Conservation (phyloP, 1,284 basidiomycete species). For the Porogramme epimiltina region DNA sequence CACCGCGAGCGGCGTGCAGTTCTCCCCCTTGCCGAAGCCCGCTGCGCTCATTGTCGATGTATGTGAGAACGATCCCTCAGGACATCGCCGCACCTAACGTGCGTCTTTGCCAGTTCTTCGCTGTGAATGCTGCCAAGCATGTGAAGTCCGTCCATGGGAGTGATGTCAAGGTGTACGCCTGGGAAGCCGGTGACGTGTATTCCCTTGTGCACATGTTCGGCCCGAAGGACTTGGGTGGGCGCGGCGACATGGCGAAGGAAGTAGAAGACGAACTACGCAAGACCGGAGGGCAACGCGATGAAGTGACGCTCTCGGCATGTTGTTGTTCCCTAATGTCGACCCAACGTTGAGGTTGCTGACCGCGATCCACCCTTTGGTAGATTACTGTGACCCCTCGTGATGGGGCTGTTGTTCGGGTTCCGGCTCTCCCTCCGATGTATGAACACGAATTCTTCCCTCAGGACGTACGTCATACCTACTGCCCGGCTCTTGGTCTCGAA, state of each 20-base stretch:
- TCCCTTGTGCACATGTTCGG: conserved; percentile 15
- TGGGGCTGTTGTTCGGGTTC: conserved; percentile 15
- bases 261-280: too few species aligned
- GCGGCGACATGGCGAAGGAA: conserved; percentile 6
- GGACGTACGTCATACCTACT: conserved; percentile 10
- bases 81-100: too few species aligned
- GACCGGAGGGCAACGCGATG: too few species aligned
- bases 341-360: too few species aligned
- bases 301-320: conserved; percentile 10
- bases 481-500: neutral
- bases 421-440: conserved; percentile 24
- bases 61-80: too few species aligned
- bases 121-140: conserved; percentile 3
- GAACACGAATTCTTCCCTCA: conserved; percentile 27
- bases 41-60: conserved; percentile 1
- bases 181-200: conserved; percentile 13
- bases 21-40: neutral
- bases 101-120: conserved; percentile 16
- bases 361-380: too few species aligned
- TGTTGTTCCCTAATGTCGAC: neutral
- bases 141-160: neutral
- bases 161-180: conserved; percentile 18
- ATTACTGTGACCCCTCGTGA: too few species aligned
- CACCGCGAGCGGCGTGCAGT: conserved; percentile 1
- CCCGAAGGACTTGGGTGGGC: conserved; percentile 15